Conservation (phyloP, 2,329 filamentous ascomycete genomes). For the Ascochyta clinopodiicola region DNA sequence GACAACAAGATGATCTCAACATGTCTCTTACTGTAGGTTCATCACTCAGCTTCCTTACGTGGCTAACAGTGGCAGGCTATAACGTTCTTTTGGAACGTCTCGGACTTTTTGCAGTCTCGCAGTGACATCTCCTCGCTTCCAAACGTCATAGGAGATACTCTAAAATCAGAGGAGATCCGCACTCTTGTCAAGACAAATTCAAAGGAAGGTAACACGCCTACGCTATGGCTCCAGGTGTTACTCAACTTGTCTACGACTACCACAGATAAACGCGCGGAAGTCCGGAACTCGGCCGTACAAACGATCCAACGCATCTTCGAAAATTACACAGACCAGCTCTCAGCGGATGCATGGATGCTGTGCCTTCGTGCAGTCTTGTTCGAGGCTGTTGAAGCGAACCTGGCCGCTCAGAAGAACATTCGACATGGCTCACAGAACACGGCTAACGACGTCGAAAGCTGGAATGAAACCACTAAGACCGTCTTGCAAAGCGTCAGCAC, state of each 20-base stretch:
- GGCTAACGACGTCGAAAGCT: conserved; percentile 33
- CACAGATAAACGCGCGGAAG: conserved; percentile 73
- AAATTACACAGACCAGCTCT: conserved; percentile 82
- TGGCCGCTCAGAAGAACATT: conserved; percentile 34
- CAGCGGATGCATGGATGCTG: conserved; percentile 79
- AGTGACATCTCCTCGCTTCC: conserved; percentile 50
- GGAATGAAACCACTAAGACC: conserved; percentile 51
- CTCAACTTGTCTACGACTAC: conserved; percentile 74
- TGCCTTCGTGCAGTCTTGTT: conserved; percentile 84
- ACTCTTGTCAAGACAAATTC: conserved; percentile 66
- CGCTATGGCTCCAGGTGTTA: conserved; percentile 80
- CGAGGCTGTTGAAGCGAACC: conserved; percentile 72
- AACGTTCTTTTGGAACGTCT: conserved; percentile 95
- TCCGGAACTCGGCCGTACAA: conserved; percentile 87
- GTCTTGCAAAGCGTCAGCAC: conserved; percentile 49
- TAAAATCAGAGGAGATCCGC: conserved; percentile 60
- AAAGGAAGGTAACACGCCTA: conserved; percentile 68
- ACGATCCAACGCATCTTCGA: conserved; percentile 91
- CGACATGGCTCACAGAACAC: conserved; percentile 18
- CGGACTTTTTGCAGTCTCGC: conserved; percentile 75
- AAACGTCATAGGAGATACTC: conserved; percentile 20
- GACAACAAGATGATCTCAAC: conserved; percentile 89
- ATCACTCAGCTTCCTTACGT: not conserved
- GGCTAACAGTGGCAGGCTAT: conserved; percentile 66
- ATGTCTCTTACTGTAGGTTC: conserved; percentile 82